Percentiles rank a stretch among this genome's conserved stretches.
phyloP scores from a whole-genome alignment of 768 basidiomycete species.

The Trichaptum fuscoviolaceum region DNA sequence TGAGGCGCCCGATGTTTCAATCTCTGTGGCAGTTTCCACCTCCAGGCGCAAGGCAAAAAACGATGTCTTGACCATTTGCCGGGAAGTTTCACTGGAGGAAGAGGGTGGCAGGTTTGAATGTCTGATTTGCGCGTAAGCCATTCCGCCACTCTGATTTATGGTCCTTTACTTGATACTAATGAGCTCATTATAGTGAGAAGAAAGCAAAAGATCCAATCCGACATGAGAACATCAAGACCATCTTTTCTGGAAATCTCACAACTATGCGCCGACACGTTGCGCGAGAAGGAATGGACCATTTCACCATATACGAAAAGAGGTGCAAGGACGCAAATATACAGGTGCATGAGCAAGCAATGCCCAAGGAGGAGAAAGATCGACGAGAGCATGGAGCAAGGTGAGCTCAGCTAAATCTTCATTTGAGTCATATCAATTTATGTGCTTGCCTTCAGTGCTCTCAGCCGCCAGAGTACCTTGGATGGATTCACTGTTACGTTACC shows the following conservation, averaged over 20 bases:
- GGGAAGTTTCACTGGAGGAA: too few relatives aligned
- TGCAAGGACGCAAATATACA: background rate
- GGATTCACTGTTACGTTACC: background rate
- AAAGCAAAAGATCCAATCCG: background rate
- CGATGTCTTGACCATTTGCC: too few relatives aligned
- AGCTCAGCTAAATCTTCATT: background rate
- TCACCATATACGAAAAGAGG: background rate
- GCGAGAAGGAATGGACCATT: background rate
- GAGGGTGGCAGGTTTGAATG: too few relatives aligned
- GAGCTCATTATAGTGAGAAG: background rate
- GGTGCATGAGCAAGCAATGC: background rate
- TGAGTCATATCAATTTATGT: background rate
- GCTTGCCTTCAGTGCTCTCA: background rate
- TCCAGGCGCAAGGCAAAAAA: too few relatives aligned
- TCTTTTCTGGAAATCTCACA: background rate
- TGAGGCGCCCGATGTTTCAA: too few relatives aligned
- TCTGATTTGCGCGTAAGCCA: too few relatives aligned
- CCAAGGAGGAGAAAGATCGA: background rate
- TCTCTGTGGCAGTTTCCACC: too few relatives aligned
- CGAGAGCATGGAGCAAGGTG: background rate
- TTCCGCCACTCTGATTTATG: too few relatives aligned
- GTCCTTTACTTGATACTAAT: background rate
- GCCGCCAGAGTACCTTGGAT: background rate
- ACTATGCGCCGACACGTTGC: background rate
- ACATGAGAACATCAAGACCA: background rate